Conservation (phyloP, 495 filamentous ascomycete species). For the Penicillium canariense region DNA sequence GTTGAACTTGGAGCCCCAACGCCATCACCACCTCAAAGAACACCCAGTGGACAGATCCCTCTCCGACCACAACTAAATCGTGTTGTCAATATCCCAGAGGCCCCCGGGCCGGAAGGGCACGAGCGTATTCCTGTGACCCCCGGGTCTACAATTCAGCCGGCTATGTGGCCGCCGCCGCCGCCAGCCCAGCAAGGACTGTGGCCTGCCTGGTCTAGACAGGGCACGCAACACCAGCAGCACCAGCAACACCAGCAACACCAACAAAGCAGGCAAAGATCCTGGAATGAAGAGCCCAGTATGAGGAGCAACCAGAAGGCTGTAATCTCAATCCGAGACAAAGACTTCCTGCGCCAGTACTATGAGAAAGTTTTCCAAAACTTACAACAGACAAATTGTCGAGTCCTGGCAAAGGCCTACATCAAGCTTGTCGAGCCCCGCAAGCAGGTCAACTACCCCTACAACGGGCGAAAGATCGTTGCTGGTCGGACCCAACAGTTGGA, state of each 20-base stretch:
- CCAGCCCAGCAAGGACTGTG: background rate
- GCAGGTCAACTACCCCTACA: constrained; percentile 78
- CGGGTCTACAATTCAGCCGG: constrained; percentile 1
- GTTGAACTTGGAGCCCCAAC: constrained; percentile 7
- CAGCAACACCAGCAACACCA: background rate
- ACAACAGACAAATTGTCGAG: constrained; percentile 68
- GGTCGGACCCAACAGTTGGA: constrained; percentile 36
- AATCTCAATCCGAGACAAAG: constrained; percentile 53
- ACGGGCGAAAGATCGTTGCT: constrained; percentile 46
- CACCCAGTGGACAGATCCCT: background rate
- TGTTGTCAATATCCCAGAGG: background rate
- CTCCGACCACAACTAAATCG: constrained; percentile 5
- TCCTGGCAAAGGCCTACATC: constrained; percentile 74
- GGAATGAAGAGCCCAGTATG: constrained; percentile 30
- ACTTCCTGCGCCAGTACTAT: constrained; percentile 58
- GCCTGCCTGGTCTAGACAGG: background rate
- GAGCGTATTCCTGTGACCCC: background rate
- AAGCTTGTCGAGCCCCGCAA: constrained; percentile 81
- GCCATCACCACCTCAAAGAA: background rate
- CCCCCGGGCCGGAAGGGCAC: constrained; percentile 1
- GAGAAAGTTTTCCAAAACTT: constrained; percentile 60
- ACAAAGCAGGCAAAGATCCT: constrained; percentile 25
- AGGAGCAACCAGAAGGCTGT: constrained; percentile 31
- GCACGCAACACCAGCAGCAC: background rate
- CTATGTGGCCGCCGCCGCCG: constrained; percentile 11